Evolutionary conservation across 2,329 filamentous ascomycete genomes (phyloP).

Genomic region (Hypoxylon sp.): DNA sequence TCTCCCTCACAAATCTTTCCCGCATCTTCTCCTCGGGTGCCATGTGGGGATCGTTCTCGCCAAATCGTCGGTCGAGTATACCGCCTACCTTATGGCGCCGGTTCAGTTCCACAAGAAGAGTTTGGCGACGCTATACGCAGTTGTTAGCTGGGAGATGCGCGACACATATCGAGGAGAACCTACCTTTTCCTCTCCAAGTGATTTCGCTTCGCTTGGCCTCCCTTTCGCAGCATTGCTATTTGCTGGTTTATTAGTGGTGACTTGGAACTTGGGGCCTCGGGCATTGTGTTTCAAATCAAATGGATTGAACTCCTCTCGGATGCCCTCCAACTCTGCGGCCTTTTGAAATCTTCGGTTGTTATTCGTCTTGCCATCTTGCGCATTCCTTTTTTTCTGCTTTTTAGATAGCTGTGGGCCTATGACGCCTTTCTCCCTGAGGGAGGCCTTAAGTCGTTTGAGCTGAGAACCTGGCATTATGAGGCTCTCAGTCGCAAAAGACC

Average conservation of each 20-base stretch:
- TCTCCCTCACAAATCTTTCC: constrained; percentile 91
- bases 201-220: constrained; percentile 87
- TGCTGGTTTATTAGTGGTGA: constrained; percentile 76
- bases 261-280: constrained; percentile 86
- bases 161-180: constrained; percentile 49
- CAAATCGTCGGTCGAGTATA: constrained; percentile 92
- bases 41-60: constrained; percentile 95
- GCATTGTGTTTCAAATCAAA: constrained; percentile 91
- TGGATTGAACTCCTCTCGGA: constrained; percentile 97
- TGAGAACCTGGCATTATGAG: constrained; percentile 90
- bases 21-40: constrained; percentile 92
- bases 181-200: constrained; percentile 87
- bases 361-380: constrained; percentile 74
- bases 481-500: constrained; percentile 8
- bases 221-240: constrained; percentile 68
- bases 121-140: constrained; percentile 76
- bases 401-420: constrained; percentile 94
- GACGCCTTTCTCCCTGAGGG: constrained; percentile 89
- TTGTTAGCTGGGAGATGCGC: constrained; percentile 35
- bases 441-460: constrained; percentile 94
- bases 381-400: constrained; percentile 86
- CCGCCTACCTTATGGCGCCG: constrained; percentile 91
- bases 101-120: constrained; percentile 91
- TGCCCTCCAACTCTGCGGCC: constrained; percentile 83
- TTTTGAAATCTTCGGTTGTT: constrained; percentile 85